These are phyloP conservation scores for Trichophyton simii DNA, from an alignment of 2,329 filamentous ascomycete species.

Conservation along the genomic window DNA sequence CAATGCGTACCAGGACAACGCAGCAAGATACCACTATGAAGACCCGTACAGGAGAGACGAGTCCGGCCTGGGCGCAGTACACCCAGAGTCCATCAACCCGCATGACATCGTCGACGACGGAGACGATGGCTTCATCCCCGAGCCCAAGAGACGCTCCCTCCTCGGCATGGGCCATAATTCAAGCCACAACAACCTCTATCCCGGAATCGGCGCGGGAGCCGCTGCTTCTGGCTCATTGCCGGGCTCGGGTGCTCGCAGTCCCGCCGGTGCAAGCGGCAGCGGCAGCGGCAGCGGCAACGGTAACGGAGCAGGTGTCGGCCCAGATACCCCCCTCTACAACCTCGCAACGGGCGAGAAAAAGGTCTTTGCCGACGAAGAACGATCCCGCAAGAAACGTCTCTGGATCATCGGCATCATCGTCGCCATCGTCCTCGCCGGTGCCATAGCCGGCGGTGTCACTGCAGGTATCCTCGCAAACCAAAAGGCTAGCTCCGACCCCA, in stretches of 20 bases:
- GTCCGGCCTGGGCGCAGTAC: slow-evolving; percentile 37
- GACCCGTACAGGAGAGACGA: slow-evolving; percentile 55
- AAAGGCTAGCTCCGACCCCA: slow-evolving; percentile 21
- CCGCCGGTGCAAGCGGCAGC: slow-evolving; percentile 24
- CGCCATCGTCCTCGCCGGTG: slow-evolving; percentile 54
- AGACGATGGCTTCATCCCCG: slow-evolving; percentile 62
- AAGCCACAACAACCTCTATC: slow-evolving; percentile 22
- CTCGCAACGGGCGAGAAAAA: slow-evolving; percentile 51
- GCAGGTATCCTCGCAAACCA: slow-evolving; percentile 55
- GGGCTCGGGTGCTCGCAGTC: slow-evolving; percentile 11
- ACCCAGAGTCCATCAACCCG: slow-evolving; percentile 54
- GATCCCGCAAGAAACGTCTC: slow-evolving; percentile 52
- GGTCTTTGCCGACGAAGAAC: slow-evolving; percentile 50
- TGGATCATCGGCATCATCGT: slow-evolving; percentile 56
- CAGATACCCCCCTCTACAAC: slow-evolving; percentile 34
- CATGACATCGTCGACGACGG: slow-evolving; percentile 75
- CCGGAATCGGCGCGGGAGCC: slow-evolving; percentile 35
- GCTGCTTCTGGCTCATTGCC: slow-evolving; percentile 20
- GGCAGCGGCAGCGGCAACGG: slow-evolving; percentile 32
- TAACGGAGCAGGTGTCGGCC: neutral
- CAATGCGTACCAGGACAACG: neutral
- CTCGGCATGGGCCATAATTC: slow-evolving; percentile 42
- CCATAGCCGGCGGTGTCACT: slow-evolving; percentile 59
- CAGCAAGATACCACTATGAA: slow-evolving; percentile 32
- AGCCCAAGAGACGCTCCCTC: slow-evolving; percentile 45